Evolutionary conservation across 2,329 filamentous ascomycete species (phyloP), one percentile per base, ranked within the genome.

Genomic region (Ceratocystis ficicola): DNA sequence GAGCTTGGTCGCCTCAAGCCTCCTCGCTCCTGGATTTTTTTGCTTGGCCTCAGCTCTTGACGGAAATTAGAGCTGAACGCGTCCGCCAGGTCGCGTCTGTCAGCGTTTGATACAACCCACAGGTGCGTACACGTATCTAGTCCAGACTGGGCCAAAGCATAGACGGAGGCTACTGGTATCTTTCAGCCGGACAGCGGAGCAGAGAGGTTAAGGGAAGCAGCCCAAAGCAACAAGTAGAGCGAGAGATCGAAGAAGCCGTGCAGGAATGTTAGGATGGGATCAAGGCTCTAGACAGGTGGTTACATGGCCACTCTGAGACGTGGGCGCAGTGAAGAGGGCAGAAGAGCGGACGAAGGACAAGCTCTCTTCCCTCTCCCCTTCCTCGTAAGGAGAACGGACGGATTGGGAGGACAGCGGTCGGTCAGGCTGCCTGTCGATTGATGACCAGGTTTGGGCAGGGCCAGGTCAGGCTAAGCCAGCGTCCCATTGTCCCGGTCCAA

Each of bases 41-140:
- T 36, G 28, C 55, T 59, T 59, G 55, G 55, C 55, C 55, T 32
- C 55, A n/a, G 55, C 55, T 59, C 28, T 59, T n/a, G 22, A 20
- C 20, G 55, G 55, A 59, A 59, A 59, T 36, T 59, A 59, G 22
- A 59, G 55, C 55, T 59, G 55, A 59, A 36, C 55, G 55, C 28
- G 55, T 41, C 36, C 10, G 36, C 12, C 36, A 41, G 12, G 36
- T 59, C 55, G 55, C 12, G 28, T 36, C 28, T 59, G 48, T 10
- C 48, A 52, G 48, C 22, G 25, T 25, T 52, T 28, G 48, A 52
- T 52, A 52, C 48, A 52, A 2, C 10, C 22, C 10, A 15, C 12
- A 41, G 12, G 36, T 12, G 36, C 36, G 36, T 12, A 12, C 36
- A 41, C 12, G 36, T 41, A 41, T 12, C 10, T 41, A 5, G 10